A percentile compares a stretch with the other conserved stretches of the same genome.
Conservation (phyloP, 2,329 filamentous ascomycete genomes). For the Plenodomus biglobosus region DNA sequence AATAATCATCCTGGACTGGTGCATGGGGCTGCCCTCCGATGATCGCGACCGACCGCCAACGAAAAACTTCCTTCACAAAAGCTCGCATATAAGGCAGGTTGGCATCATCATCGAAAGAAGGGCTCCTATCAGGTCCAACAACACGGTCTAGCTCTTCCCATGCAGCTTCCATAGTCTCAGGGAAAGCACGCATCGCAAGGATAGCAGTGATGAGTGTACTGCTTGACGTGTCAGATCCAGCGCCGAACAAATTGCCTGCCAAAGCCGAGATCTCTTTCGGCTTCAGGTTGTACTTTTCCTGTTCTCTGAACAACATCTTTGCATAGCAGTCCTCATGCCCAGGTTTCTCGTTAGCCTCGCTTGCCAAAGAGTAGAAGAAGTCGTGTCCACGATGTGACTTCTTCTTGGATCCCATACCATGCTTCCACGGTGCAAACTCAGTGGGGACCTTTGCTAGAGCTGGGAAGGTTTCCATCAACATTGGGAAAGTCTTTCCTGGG, state of each 20-base stretch:
- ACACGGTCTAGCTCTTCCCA: constrained; percentile 40
- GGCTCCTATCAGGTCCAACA: constrained; percentile 38
- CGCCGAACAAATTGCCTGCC: constrained; percentile 37
- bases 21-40: constrained; percentile 43
- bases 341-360: constrained; percentile 33
- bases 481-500: constrained; percentile 57
- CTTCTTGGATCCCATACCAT: constrained; percentile 31
- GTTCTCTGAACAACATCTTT: constrained; percentile 48
- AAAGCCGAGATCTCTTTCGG: constrained; percentile 37
- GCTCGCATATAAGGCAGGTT: constrained; percentile 45
- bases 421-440: constrained; percentile 45
- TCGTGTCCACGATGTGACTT: constrained; percentile 35
- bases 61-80: constrained; percentile 41
- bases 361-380: constrained; percentile 40
- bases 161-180: constrained; percentile 31
- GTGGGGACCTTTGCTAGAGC: constrained; percentile 59
- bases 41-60: constrained; percentile 40
- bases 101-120: constrained; percentile 36
- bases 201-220: constrained; percentile 40
- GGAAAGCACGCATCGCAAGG: constrained; percentile 40
- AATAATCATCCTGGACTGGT: constrained; percentile 39
- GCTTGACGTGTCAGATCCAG: constrained; percentile 40
- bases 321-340: constrained; percentile 40
- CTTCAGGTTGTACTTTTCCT: constrained; percentile 30
- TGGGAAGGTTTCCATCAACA: constrained; percentile 60